phyloP scores from a whole-genome alignment of 768 basidiomycete genomes.

The Leccinum aurantiacum region DNA sequence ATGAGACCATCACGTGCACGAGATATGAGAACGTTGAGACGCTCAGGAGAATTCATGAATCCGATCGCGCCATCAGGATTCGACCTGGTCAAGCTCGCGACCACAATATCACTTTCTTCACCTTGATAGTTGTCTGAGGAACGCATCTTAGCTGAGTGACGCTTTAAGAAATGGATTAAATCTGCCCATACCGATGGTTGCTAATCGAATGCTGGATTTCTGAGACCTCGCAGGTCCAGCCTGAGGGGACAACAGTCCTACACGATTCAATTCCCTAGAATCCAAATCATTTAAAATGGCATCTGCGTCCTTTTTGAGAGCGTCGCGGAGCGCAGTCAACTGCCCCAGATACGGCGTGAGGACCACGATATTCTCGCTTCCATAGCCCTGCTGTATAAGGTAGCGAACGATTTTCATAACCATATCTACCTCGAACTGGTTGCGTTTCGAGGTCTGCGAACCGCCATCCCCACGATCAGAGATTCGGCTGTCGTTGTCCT shows the following conservation, averaged over 20 bases:
- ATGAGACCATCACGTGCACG: conserved; percentile 65
- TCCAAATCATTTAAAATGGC: conserved; percentile 65
- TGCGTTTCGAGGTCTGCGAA: conserved; percentile 58
- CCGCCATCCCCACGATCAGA: conserved; percentile 47
- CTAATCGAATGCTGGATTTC: conserved; percentile 52
- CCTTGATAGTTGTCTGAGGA: conserved; percentile 71
- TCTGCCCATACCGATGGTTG: conserved; percentile 56
- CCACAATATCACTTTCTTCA: conserved; percentile 69
- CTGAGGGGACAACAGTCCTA: conserved; percentile 48
- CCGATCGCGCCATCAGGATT: conserved; percentile 58
- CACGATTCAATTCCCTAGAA: conserved; percentile 53
- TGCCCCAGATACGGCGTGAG: conserved; percentile 73
- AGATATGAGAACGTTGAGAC: conserved; percentile 69
- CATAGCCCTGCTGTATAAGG: conserved; percentile 67
- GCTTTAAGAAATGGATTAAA: neutral
- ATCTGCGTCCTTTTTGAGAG: conserved; percentile 48
- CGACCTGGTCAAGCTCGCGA: conserved; percentile 60
- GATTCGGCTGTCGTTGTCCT: conserved; percentile 46
- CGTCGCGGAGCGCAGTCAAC: conserved; percentile 47
- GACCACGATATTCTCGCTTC: conserved; percentile 57
- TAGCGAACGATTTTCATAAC: conserved; percentile 65
- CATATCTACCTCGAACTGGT: conserved; percentile 60
- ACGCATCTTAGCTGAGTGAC: neutral
- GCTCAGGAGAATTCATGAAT: conserved; percentile 70
- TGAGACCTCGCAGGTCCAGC: conserved; percentile 33